Percentiles rank a stretch among this genome's conserved stretches.
Conservation (phyloP, 352 stramenopile species). For the Halophytophthora batemanensis region DNA sequence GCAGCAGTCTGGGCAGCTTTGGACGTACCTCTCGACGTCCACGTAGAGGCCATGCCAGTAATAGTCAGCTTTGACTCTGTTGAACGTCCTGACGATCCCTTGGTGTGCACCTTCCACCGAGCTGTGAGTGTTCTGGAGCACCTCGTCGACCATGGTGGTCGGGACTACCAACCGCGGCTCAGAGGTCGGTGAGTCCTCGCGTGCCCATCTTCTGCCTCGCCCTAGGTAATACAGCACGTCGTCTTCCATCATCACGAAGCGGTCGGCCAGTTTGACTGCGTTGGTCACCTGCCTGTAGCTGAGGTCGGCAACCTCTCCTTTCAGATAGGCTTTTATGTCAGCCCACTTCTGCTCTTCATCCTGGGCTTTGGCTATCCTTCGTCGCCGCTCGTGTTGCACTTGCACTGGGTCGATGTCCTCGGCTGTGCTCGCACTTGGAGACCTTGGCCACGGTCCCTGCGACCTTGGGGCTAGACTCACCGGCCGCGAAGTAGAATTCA, state of each 20-base stretch:
- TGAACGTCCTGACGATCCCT: conserved; percentile 6
- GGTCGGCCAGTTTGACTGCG: conserved; percentile 5
- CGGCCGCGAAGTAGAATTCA: too few relatives aligned
- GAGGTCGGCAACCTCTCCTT: not conserved
- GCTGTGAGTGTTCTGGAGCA: conserved; percentile 6
- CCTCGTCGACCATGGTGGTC: conserved; percentile 10
- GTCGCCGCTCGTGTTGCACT: conserved; percentile 4
- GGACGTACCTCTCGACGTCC: conserved; percentile 1
- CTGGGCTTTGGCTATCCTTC: conserved; percentile 6
- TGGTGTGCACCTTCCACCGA: conserved; percentile 10
- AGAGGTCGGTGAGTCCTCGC: not conserved
- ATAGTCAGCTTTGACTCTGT: not conserved
- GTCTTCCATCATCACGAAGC: conserved; percentile 8
- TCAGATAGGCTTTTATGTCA: conserved; percentile 4
- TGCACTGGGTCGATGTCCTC: conserved; percentile 6
- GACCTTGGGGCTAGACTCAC: too few relatives aligned
- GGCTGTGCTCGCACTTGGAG: too few relatives aligned
- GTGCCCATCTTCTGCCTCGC: not conserved
- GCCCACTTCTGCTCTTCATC: conserved; percentile 9
- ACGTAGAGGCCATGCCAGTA: conserved; percentile 12
- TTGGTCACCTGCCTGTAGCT: conserved; percentile 1
- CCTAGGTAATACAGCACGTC: conserved; percentile 3
- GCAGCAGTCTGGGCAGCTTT: conserved; percentile 4
- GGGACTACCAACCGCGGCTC: conserved; percentile 9
- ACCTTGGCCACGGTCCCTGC: too few relatives aligned